Evolutionary conservation across 2,329 filamentous ascomycete genomes (phyloP), one percentile per base, ranked within the genome.

Genomic region (Nigrograna mackinnonii): DNA sequence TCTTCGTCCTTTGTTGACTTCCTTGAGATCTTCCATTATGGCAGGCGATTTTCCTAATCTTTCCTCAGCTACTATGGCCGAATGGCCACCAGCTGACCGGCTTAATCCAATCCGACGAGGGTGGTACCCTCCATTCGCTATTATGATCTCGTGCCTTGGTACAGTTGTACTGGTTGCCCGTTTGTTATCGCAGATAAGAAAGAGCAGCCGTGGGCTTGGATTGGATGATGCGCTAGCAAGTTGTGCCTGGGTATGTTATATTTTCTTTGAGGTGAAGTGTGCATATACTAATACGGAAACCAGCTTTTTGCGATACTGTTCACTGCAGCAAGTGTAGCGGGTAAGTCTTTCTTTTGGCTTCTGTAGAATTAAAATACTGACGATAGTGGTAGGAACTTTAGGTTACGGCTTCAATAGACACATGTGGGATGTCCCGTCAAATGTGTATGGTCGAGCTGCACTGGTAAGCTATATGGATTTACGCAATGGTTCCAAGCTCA

Each of bases 341-440:
- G 49, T 52, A 26, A 35, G 38, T 19, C 5, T 12, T 14, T 13
- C 14, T 20, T 13, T 21, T 17, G 24, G 18, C n/a, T 18, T 6
- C 18, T 18, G 13, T 18, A 6, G 12, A 20, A 36, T 12, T 4
- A 18, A 18, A 9, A 18, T 19, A 13, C 36, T 44, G 22, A 43
- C 17, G 20, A 6, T 11, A 7, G 4, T 43, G 14, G 13, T 49
- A 49, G 60, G 47, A 11, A 52, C 56, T 7, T 26, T 60, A 21
- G 43, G 44, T 5, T 60, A 47, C 39, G 50, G 60, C 16, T 63
- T 66, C n/a, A 57, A 65, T 28, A 53, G 62, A 20, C 64, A 70
- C 37, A 52, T 65, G n/a, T 71, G 67, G 68, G 66, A 70, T 36
- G 53, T 63, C 7, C 54, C 55, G 18, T 19, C 2, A 6, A 22